These are phyloP conservation scores for Gelatoporia subvermispora DNA, from an alignment of 768 basidiomycete species.

Conservation along the genomic window DNA sequence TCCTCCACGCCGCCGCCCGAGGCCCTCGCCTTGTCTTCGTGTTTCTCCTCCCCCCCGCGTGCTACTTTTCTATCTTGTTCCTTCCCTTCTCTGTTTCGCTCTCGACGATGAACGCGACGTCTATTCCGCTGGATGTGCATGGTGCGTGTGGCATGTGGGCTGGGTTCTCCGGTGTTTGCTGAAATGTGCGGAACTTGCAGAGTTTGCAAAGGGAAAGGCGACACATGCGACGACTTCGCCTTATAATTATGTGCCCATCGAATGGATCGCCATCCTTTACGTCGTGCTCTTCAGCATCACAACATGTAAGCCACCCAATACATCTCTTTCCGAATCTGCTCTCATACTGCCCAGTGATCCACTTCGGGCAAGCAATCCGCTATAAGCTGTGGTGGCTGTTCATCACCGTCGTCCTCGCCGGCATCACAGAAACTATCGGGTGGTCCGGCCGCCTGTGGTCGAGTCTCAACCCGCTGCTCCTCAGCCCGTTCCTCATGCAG, in stretches of 20 bases:
- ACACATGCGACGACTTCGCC: conserved; percentile 1
- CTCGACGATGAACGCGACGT: background rate
- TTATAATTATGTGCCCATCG: conserved; percentile 33
- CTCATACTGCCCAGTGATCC: conserved; percentile 10
- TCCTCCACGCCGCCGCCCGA: background rate
- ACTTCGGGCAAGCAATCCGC: conserved; percentile 22
- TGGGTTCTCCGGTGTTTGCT: too few species aligned
- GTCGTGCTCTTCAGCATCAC: conserved; percentile 29
- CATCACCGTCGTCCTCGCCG: conserved; percentile 27
- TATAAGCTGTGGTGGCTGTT: conserved; percentile 32
- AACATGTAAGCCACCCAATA: conserved; percentile 17
- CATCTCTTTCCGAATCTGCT: background rate
- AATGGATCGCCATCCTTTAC: conserved; percentile 32
- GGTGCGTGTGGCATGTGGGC: too few species aligned
- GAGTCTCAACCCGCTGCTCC: conserved; percentile 15
- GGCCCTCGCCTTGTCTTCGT: background rate
- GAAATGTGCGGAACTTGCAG: too few species aligned
- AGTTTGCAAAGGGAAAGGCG: background rate
- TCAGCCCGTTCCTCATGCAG: conserved; percentile 38
- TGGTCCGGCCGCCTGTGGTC: conserved; percentile 36
- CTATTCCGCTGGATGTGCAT: too few species aligned
- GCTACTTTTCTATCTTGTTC: background rate
- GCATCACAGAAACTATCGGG: conserved; percentile 32
- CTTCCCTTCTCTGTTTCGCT: background rate
- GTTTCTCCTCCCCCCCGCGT: background rate